Percentiles rank a stretch among this genome's conserved stretches.
These are phyloP conservation scores for Scleromitrula shiraiana DNA, from an alignment of 2,329 filamentous ascomycete species.

Conservation along the genomic window DNA sequence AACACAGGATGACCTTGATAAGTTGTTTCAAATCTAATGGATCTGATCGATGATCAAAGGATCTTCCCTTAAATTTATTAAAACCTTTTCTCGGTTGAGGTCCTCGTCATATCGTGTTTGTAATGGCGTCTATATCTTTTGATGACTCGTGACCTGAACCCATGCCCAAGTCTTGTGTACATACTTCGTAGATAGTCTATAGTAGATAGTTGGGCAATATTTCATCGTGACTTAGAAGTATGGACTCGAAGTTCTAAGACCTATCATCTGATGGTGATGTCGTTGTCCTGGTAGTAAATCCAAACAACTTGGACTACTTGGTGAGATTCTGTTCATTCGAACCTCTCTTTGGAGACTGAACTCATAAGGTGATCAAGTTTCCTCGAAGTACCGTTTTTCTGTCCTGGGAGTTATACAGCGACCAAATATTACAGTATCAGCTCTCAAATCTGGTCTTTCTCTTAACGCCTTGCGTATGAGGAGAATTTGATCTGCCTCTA, in stretches of 20 bases:
- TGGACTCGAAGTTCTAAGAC: too few species aligned
- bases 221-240: neutral
- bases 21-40: too few species aligned
- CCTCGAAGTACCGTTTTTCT: neutral
- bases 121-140: neutral
- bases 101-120: neutral
- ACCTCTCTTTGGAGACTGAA: too few species aligned
- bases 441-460: conserved; percentile 30
- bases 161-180: conserved; percentile 9
- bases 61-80: neutral
- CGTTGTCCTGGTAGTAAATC: too few species aligned
- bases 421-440: conserved; percentile 15
- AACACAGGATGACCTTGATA: too few species aligned
- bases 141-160: conserved; percentile 13
- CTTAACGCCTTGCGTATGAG: conserved; percentile 27
- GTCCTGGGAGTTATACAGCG: neutral
- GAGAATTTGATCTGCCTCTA: conserved; percentile 25
- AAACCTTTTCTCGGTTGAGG: too few species aligned
- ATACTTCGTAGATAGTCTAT: too few species aligned
- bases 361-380: neutral
- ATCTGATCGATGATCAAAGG: neutral
- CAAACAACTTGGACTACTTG: too few species aligned
- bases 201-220: too few species aligned
- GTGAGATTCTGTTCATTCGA: too few species aligned
- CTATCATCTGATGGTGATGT: too few species aligned